Evolutionary conservation across 495 filamentous ascomycete species (phyloP), one percentile per base, ranked within the genome.

Genomic region (Antarctomyces pellizariae): DNA sequence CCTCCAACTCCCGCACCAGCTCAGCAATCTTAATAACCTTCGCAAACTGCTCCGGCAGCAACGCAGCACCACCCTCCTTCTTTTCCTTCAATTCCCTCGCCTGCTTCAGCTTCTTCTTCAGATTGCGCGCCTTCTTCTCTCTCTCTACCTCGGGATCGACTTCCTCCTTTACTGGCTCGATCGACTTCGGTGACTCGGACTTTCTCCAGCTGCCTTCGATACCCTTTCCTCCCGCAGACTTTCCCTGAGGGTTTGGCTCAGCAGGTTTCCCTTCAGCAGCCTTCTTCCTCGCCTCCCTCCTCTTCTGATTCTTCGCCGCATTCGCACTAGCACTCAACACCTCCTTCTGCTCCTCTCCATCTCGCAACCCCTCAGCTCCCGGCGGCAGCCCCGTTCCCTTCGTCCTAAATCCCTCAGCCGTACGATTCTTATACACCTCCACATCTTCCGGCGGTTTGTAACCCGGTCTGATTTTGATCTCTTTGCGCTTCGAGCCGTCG

Each of bases 11-110:
- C 17, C 80, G 61, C 28, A 91, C 71, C 11, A 99, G 59, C 50
- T 93, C 86, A 26, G 78, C 75, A 42, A 99, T 89, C 49, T 83
- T 90, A 42, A 90, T 86, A 24, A 99, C 74, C 54, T 99, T 99
- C 33, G 80, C 83, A 28, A 95, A 71, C 53, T 99, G 89, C 49
- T 99, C 89, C 0, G 89, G 89, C 8, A 91, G 54, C 34, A 99
- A 47, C 0, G 58, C 53, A 35, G 74, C 71, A 13, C 86, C 89
- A 19, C 67, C 64, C 13, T 91, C 75, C 50, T 92, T 90, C 57
- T 91, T 92, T 39, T 69, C 72, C 40, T 75, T 72, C 22, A 99
- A 53, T 1, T 95, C 86, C 35, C 72, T 72, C 2, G 86, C 86
- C 45, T 95, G 89, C 32, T 75, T 67, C 19, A 99, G 60, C 45